phyloP scores from a whole-genome alignment of 441 rosid species.

The Populus hybrid region DNA sequence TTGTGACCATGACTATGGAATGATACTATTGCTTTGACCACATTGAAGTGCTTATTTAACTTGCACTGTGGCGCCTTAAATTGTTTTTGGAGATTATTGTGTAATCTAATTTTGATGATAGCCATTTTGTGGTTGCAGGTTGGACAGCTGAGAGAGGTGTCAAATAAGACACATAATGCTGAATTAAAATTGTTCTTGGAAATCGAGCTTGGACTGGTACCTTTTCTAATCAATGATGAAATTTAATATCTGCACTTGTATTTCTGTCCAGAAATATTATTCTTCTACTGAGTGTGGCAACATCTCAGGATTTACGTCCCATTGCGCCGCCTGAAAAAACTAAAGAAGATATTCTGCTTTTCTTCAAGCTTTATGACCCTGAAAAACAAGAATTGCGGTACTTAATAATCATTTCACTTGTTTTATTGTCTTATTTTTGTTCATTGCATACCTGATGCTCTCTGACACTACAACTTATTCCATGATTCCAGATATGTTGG shows the following conservation, averaged over 20 bases:
- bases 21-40: background rate
- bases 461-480: slow-evolving; percentile 21
- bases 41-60: background rate
- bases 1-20: background rate
- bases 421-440: background rate
- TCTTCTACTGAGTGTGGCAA: slow-evolving; percentile 4
- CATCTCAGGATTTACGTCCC: slow-evolving; percentile 65
- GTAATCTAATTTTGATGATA: background rate
- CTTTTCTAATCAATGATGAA: slow-evolving; percentile 13
- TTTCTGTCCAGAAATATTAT: background rate
- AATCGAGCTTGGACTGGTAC: slow-evolving; percentile 78
- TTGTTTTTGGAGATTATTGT: background rate
- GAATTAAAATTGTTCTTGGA: slow-evolving; percentile 92
- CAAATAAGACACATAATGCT: slow-evolving; percentile 73
- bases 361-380: slow-evolving; percentile 88
- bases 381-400: slow-evolving; percentile 82
- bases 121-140: slow-evolving; percentile 48
- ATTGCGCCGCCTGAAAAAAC: slow-evolving; percentile 70
- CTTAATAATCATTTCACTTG: background rate
- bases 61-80: background rate
- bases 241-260: slow-evolving; percentile 3
- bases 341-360: slow-evolving; percentile 79
- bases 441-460: slow-evolving; percentile 4
- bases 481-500: slow-evolving; percentile 71
- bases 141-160: slow-evolving; percentile 85